Evolutionary conservation across 164 flowering plant genomes (phyloP).

Genomic region (Liquidambar formosana): DNA sequence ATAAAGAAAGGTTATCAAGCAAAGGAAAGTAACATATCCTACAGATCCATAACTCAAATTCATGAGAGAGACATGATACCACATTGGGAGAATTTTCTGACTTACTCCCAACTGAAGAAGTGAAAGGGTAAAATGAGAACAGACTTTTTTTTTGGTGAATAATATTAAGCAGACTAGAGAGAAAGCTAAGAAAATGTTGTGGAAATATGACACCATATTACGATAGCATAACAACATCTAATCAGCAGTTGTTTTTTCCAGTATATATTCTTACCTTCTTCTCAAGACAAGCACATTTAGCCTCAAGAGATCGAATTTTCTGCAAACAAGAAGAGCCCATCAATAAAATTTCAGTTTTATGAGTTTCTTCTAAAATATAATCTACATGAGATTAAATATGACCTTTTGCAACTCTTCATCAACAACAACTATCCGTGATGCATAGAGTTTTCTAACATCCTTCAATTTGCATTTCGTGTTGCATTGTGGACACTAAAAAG

Average conservation of each 20-base stretch:
- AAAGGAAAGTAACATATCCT: too few relatives aligned
- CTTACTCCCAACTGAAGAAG: too few relatives aligned
- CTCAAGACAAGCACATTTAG: conserved; percentile 56
- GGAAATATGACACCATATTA: background rate
- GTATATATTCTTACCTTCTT: conserved; percentile 43
- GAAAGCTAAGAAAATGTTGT: too few relatives aligned
- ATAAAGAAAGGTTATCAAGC: too few relatives aligned
- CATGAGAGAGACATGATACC: too few relatives aligned
- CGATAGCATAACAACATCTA: background rate
- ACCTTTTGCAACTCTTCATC: conserved; percentile 74
- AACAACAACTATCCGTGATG: conserved; percentile 46
- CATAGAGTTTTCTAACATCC: conserved; percentile 64
- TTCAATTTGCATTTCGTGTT: conserved; percentile 54
- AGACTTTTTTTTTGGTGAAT: too few relatives aligned
- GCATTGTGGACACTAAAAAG: conserved; percentile 84
- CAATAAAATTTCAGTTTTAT: conserved; percentile 4
- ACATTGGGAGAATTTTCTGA: too few relatives aligned
- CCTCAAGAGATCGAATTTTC: conserved; percentile 53
- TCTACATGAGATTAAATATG: background rate
- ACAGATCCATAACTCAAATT: too few relatives aligned
- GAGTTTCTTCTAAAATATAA: background rate
- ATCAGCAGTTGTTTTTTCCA: background rate
- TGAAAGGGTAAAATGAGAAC: too few relatives aligned
- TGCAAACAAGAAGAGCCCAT: conserved; percentile 31
- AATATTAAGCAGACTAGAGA: too few relatives aligned